Base-by-base conservation (phyloP, 495 filamentous ascomycete genomes). In the Neurospora africana region DNA sequence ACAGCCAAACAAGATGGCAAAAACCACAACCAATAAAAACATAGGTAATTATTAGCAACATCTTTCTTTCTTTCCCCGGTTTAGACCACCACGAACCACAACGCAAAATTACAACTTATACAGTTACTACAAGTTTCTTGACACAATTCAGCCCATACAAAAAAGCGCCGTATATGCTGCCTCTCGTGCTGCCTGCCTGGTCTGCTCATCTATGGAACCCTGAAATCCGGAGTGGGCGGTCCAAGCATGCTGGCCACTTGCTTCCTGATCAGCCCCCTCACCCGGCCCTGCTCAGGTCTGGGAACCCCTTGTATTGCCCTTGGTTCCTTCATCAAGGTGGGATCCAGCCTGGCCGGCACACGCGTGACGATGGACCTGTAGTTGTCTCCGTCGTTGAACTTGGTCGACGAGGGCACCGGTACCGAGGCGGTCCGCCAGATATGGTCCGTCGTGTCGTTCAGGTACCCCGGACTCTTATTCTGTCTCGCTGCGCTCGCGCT, bases 371-470 rank as follows among this genome's bases (percentile, higher is more conserved):
- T 79, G 33, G 78, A 70, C 68, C 81, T 76, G 72, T 87, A 85
- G 71, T 97, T 93, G 23, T 89, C 53, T 30, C 53, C 53, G 27
- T 65, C 90, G 15, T 90, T 88, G 70, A 95, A 89, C 75, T 91
- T 89, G 70, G 89, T 87, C 72, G 83, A 91, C 72, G 83, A 91
- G 8, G 93, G 90, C 21, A 90, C 88, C 68, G 90, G 92, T 15
- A 96, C 93, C 69, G 91, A 90, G 8, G 95, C 92, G 11, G 92
- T 94, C 68, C 93, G 87, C 95, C 95, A 99, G 39, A 97, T 86
- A 78, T 99, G 95, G 77, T 98, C 94, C 13, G 90, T 89, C 7
- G 89, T 93, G 76, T 98, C 93, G 39, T 89, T 88, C 27, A 99
- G 84, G 80, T 95, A 98, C 73, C 88, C 86, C 15, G 91, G 89